A percentile compares a stretch with the other conserved stretches of the same genome.
phyloP scores from a whole-genome alignment of 75 land plant species.

The Pinus tabuliformis region DNA sequence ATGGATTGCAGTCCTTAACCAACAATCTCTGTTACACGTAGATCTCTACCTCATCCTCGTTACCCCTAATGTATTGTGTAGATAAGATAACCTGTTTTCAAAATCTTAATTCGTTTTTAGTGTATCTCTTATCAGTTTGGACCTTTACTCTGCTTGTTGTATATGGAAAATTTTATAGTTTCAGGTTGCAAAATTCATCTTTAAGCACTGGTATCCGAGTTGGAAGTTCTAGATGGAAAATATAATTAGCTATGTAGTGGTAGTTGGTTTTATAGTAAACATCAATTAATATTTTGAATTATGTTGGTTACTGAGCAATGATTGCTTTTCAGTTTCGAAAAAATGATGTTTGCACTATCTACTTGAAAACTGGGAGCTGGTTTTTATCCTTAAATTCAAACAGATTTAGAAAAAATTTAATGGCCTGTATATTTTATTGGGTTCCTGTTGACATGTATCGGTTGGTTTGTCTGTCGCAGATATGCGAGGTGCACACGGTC shows the following conservation, averaged over 20 bases:
- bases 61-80: neutral
- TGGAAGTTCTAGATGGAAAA: too few relatives aligned
- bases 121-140: neutral
- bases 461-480: slow-evolving; percentile 24
- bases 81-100: neutral
- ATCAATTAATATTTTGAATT: too few relatives aligned
- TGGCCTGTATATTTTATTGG: neutral
- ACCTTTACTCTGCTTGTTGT: too few relatives aligned
- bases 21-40: slow-evolving; percentile 97
- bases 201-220: too few relatives aligned
- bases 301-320: too few relatives aligned
- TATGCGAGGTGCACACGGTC: slow-evolving; percentile 96
- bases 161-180: too few relatives aligned
- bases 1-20: slow-evolving; percentile 72
- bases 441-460: neutral
- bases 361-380: neutral
- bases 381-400: neutral
- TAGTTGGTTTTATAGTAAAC: too few relatives aligned
- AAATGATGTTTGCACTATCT: neutral
- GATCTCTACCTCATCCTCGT: neutral
- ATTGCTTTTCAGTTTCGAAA: too few relatives aligned
- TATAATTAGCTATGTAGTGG: too few relatives aligned
- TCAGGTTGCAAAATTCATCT: too few relatives aligned
- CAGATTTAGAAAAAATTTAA: neutral
- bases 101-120: neutral